Evolutionary conservation across 345 rosid species (phyloP), one percentile per base, ranked within the genome.

Genomic region (Nasturtium officinale): DNA sequence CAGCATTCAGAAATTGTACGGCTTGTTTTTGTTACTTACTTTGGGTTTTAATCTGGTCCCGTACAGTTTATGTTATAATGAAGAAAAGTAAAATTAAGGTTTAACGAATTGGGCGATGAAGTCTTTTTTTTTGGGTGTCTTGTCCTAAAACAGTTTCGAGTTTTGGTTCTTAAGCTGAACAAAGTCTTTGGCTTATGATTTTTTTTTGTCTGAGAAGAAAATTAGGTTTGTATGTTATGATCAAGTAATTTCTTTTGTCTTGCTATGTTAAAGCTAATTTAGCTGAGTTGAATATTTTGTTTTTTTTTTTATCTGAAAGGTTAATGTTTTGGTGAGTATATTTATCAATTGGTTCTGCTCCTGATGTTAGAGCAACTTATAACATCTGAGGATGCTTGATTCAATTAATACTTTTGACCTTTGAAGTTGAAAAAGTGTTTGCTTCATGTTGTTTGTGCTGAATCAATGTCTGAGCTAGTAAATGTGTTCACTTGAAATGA

Each of bases 31-130:
- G 47, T 32, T 29, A 11, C 18, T 7, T 10, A 43, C 23, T 33
- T 69, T 54, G 75, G 65, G 58, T 61, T 75, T 40, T 40, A 18
- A 17, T 47, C 26, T 58, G 45, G 73, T 57, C 55, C 65, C 20
- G 18, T 25, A 56, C 16, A 18, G 20, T 9, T 9, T 35, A 9
- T 35, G 3, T 35, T 35, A 35, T 9, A 35, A 35, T 35, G 9
- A 35, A 35, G 38, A 35, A 11, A 35, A 35, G 28, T 26, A 26
- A 26, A 26, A 26, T 26, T 26, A 26, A 26, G 28, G 2, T 2
- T 8, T 8, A 35, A 35, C 38, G 38, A 35, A 35, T 35, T 35
- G 11, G 0, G 38, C 63, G 18, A 63, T 68, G 69, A 69, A 45
- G 40, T 66, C n/a, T n/a, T 53, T 20, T 13, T 50, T 25, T 50